Conservation (phyloP, 768 basidiomycete genomes). For the Leccinum disarticulatum region DNA sequence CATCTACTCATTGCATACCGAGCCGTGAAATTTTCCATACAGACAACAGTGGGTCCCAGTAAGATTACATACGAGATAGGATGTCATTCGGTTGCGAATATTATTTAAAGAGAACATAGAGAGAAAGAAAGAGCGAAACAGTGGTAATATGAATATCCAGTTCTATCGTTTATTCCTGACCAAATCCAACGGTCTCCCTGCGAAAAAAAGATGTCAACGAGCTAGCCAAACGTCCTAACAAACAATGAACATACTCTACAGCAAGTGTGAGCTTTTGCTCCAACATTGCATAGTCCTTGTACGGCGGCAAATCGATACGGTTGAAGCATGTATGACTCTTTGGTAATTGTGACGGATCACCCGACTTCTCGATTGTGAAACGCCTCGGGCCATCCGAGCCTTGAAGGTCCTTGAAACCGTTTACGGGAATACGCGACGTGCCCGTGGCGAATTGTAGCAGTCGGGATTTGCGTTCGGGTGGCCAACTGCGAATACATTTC, state of each 20-base stretch:
- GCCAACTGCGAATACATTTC: constrained; percentile 98
- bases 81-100: constrained; percentile 16
- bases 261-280: constrained; percentile 95
- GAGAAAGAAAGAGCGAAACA: background rate
- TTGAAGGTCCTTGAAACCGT: constrained; percentile 98
- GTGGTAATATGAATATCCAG: constrained; percentile 16
- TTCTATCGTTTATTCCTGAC: constrained; percentile 68
- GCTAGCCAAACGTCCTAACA: constrained; percentile 3
- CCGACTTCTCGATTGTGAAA: constrained; percentile 98
- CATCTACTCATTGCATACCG: background rate
- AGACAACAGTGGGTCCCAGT: constrained; percentile 21
- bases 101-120: background rate
- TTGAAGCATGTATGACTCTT: constrained; percentile 98
- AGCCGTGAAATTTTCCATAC: background rate
- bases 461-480: constrained; percentile 95
- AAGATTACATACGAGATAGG: constrained; percentile 34
- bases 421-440: constrained; percentile 95
- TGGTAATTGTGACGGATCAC: constrained; percentile 93
- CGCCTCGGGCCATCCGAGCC: constrained; percentile 95
- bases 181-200: constrained; percentile 93
- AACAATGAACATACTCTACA: constrained; percentile 69
- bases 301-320: constrained; percentile 94
- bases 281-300: constrained; percentile 90
- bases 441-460: constrained; percentile 96
- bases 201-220: constrained; percentile 17